Base-by-base conservation (phyloP, 345 rosid species). In the Eucalyptus rudis region DNA sequence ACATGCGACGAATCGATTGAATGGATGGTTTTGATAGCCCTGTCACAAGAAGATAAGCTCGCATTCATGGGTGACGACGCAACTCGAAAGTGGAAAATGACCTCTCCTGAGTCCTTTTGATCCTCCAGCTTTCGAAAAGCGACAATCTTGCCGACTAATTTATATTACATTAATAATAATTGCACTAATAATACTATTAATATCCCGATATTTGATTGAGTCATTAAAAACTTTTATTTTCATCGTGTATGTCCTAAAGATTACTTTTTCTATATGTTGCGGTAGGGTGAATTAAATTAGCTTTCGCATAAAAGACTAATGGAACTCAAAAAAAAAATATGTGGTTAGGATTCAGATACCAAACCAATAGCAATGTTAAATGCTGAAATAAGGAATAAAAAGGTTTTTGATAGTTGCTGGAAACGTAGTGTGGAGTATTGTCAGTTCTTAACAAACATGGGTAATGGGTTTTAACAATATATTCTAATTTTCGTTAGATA, bases 281-380 rank as follows among this genome's bases (percentile, higher is more conserved):
- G 10, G 0, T 5, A 36, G 24, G 27, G 27, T 36, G 45, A 76
- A 36, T 36, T 22, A 40, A 76, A 76, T 3, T 76, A 20, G 47
- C 83, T 76, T 76, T 36, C 27, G 3, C 13, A 44, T 71, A 36
- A 43, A 19, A 36, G 45, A 36, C 81, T 17, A 5, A 17, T 9
- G 20, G 20, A 17, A n/a, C 2, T 33, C 0, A 3, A 19, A 7
- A 40, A 33, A n/a, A 31, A 59, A 6, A 29, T 12, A 59, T 15
- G 10, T 0, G 8, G 10, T 14, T 4, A 3, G 4, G 16, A 64
- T 64, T 7, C n/a, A 7, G 33, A 64, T n/a, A 64, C 3, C 5
- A 1, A 17, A 68, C 44, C 11, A 4, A 2, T 17, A 6, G 40
- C 44, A 8, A 62, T 62, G 20, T 17, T 33, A 20, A 36, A 71